Evolutionary conservation across 768 basidiomycete genomes (phyloP).

Genomic region (Mycena haematopus): DNA sequence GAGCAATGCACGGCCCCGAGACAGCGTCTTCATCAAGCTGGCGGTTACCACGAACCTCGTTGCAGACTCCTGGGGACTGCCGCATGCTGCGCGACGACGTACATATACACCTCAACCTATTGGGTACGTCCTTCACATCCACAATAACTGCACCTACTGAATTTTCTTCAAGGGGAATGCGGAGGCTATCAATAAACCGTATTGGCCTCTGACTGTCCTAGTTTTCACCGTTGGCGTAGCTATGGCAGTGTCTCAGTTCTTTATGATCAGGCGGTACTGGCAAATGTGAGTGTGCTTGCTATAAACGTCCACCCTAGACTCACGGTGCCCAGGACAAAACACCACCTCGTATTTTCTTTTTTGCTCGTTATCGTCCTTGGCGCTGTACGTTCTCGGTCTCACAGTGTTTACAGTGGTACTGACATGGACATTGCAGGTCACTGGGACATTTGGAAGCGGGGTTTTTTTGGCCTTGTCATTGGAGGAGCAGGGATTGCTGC

Average conservation of each 20-base stretch:
- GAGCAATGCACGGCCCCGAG: conserved; percentile 7
- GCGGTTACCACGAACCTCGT: conserved; percentile 13
- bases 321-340: conserved; percentile 11
- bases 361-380: conserved; percentile 5
- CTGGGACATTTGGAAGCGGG: conserved; percentile 19
- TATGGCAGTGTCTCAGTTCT: conserved; percentile 23
- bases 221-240: conserved; percentile 16
- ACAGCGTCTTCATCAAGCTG: conserved; percentile 19
- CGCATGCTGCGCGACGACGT: conserved; percentile 20
- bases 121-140: conserved; percentile 7
- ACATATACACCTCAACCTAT: conserved; percentile 6
- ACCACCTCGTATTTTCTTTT: conserved; percentile 14
- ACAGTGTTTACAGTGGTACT: background rate
- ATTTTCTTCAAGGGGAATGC: conserved; percentile 3
- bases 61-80: conserved; percentile 15
- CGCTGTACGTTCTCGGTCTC: conserved; percentile 7
- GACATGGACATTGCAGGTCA: conserved; percentile 1
- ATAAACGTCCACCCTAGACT: background rate
- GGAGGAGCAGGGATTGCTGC: background rate
- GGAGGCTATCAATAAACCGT: conserved; percentile 7
- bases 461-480: conserved; percentile 11
- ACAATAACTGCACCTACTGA: background rate
- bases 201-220: conserved; percentile 12
- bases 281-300: conserved; percentile 8
- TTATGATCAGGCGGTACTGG: conserved; percentile 25